phyloP scores from a whole-genome alignment of 176 grass and related monocot genomes.

The Tillandsia leiboldiana region DNA sequence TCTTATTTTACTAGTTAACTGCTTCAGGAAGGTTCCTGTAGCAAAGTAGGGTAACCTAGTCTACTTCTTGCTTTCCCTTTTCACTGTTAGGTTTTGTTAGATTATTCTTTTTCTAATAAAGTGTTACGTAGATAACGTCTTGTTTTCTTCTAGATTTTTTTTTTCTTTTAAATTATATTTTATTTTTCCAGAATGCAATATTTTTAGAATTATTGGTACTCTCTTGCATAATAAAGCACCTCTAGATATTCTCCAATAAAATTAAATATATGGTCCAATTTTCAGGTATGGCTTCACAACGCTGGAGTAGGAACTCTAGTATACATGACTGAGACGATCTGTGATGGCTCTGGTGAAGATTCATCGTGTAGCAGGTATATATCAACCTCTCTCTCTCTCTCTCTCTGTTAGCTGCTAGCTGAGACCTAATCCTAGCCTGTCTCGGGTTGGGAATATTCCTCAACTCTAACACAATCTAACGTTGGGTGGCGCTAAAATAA shows the following conservation, averaged over 20 bases:
- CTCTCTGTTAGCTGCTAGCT: neutral
- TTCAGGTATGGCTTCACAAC: conserved; percentile 56
- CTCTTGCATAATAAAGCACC: neutral
- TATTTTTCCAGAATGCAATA: neutral
- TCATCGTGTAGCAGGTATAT: conserved; percentile 51
- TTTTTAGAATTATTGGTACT: neutral
- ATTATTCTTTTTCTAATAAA: no score
- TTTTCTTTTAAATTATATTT: no score
- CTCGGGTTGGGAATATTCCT: no score
- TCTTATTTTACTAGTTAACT: no score
- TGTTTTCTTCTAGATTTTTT: no score
- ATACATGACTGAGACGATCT: conserved; percentile 35
- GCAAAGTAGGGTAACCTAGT: no score
- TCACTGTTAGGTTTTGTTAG: no score
- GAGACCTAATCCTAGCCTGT: neutral
- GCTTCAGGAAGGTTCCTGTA: no score
- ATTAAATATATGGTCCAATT: neutral
- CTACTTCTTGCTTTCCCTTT: neutral
- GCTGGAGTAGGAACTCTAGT: conserved; percentile 40
- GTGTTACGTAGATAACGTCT: no score
- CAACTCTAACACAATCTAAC: no score
- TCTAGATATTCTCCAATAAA: neutral
- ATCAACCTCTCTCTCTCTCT: neutral
- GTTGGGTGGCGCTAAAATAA: no score
- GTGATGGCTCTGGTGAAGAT: conserved; percentile 54